Conservation (phyloP, 768 basidiomycete species). For the Serendipita sp. region DNA sequence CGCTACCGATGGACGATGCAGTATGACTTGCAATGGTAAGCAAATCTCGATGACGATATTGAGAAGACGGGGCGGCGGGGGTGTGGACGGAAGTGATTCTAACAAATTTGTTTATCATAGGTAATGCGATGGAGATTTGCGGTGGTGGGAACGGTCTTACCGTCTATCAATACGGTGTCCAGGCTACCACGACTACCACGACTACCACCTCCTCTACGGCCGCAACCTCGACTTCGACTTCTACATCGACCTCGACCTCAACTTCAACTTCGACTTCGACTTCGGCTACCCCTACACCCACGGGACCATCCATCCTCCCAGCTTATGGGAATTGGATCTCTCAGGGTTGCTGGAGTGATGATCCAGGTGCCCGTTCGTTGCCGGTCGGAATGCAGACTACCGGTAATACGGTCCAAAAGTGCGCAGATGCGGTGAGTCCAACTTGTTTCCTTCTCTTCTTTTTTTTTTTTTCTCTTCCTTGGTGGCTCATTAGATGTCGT, state of each 20-base stretch:
- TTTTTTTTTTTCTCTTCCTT: too few species aligned
- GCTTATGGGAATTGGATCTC: background rate
- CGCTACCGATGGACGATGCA: conserved; percentile 1
- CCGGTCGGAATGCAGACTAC: background rate
- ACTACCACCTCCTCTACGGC: background rate
- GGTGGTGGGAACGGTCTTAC: background rate
- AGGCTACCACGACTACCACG: background rate
- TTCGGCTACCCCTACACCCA: background rate
- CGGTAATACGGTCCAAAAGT: background rate
- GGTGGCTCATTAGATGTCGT: too few species aligned
- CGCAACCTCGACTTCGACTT: background rate
- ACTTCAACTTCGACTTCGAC: background rate
- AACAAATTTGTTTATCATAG: background rate
- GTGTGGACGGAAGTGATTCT: too few species aligned
- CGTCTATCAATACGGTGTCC: background rate
- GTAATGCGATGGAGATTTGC: background rate
- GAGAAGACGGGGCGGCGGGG: background rate
- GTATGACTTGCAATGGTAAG: background rate
- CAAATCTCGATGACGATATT: background rate
- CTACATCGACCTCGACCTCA: background rate
- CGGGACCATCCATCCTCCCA: background rate
- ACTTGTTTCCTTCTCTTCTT: too few species aligned
- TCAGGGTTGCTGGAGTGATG: conserved; percentile 3
- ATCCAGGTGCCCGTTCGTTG: background rate
- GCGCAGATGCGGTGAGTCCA: background rate